Percentiles rank a stretch among this genome's conserved stretches.
Evolutionary conservation across 1,139 yeast genomes (phyloP).

Genomic region (Yamadazyma jaroonii): DNA sequence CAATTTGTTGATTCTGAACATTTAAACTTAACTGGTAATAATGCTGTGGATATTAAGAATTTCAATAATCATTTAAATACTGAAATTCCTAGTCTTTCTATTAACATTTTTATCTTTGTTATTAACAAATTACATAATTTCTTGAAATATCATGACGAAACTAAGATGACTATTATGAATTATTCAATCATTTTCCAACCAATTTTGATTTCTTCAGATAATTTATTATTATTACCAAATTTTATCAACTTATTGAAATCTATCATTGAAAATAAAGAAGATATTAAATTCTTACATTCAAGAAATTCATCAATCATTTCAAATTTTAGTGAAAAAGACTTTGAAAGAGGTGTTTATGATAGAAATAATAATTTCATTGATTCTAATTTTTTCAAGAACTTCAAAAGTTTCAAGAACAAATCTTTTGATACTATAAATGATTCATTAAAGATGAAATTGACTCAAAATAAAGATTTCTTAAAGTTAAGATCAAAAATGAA

Average conservation of each 20-base stretch:
- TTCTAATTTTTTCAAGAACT: conserved; percentile 11
- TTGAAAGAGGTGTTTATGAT: neutral
- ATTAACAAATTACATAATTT: conserved; percentile 12
- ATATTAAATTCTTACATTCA: neutral
- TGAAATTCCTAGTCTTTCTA: conserved; percentile 5
- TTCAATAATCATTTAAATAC: conserved; percentile 13
- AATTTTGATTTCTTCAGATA: conserved; percentile 14
- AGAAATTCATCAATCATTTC: conserved; percentile 3
- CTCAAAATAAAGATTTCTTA: conserved; percentile 1
- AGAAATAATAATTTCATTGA: conserved; percentile 1
- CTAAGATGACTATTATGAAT: conserved; percentile 18
- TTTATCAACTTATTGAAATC: conserved; percentile 14
- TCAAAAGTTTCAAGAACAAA: conserved; percentile 16
- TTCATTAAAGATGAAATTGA: conserved; percentile 4
- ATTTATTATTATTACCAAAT: conserved; percentile 13
- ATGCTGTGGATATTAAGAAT: conserved; percentile 8
- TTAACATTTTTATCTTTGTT: conserved; percentile 14
- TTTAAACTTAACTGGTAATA: conserved; percentile 5
- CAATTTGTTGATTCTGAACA: conserved; percentile 10
- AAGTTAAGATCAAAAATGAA: conserved; percentile 9
- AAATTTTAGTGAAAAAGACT: neutral
- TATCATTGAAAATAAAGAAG: conserved; percentile 7
- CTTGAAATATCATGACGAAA: conserved; percentile 7
- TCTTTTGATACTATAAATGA: conserved; percentile 16
- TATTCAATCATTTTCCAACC: conserved; percentile 19